A percentile compares a stretch with the other conserved stretches of the same genome.
Conservation (phyloP, 208 protist genomes). For the Crithidia mellificae region DNA sequence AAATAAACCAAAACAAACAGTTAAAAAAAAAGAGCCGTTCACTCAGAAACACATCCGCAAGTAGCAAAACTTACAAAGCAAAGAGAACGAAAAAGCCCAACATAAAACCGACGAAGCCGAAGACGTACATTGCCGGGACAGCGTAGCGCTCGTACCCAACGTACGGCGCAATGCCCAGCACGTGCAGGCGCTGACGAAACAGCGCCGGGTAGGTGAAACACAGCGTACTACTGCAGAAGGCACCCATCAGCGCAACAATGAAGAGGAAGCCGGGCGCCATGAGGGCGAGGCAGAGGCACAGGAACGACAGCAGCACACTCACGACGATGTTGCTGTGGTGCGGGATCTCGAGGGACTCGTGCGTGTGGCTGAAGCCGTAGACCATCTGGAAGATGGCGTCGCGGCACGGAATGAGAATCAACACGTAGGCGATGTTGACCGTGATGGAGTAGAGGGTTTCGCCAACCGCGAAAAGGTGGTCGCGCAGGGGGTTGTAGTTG, state of each 20-base stretch:
- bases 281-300: conserved; percentile 53
- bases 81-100: conserved; percentile 39
- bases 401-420: conserved; percentile 66
- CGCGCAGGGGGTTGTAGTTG: conserved; percentile 63
- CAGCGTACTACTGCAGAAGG: conserved; percentile 69
- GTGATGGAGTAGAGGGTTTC: conserved; percentile 58
- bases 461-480: conserved; percentile 50
- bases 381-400: conserved; percentile 61
- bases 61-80: conserved; percentile 7
- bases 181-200: conserved; percentile 61
- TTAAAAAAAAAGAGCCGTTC: no score
- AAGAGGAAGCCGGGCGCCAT: conserved; percentile 56
- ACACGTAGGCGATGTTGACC: conserved; percentile 59
- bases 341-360: conserved; percentile 38
- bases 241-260: conserved; percentile 67
- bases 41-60: background rate
- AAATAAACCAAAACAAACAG: no score
- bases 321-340: conserved; percentile 41
- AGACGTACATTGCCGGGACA: conserved; percentile 46
- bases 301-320: conserved; percentile 42
- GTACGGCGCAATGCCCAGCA: conserved; percentile 44
- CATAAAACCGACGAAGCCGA: conserved; percentile 49
- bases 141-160: conserved; percentile 32
- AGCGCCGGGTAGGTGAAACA: conserved; percentile 72
- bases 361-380: conserved; percentile 58